Base-by-base conservation (phyloP, 129 eudicot genomes). In the Tagetes patula region DNA sequence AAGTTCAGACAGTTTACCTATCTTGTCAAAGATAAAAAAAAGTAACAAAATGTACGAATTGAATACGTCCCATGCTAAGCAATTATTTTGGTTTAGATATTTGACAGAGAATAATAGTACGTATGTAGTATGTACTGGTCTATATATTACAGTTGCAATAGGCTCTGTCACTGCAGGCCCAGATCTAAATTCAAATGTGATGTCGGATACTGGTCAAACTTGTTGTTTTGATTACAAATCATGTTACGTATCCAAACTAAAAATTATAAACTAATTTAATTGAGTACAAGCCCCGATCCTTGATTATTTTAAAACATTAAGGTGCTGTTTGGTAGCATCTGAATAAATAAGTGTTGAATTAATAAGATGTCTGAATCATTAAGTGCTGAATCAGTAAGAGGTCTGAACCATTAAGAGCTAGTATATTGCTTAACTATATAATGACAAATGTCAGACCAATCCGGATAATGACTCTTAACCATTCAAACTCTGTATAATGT, bases 61-160 rank as follows among this genome's bases (percentile, higher is more conserved):
- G 33, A 14, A 58, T 32, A 58, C 65, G 14, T 58, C n/a, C 14
- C 9, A 58, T 58, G 65, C 5, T 58, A 58, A 58, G 40, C 65
- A 58, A 58, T 58, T 58, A 58, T 58, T 58, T 58, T 32, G 64
- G 38, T 32, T 31, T 58, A 32, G 40, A 58, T 56, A 56, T 58
- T 39, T 58, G 14, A 58, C 41, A 32, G 65, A 33, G 65, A 58
- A 58, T 58, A 58, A 58, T 58, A 58, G 65, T 32, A 20, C 27
- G 27, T 20, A 20, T 20, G 27, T 20, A 20, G 0, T 20, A 20
- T n/a, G 27, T 20, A 58, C 65, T 58, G 8, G 65, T 33, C 65
- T 58, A 58, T 33, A 39, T 58, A 58, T 58, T 33, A 58, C 40
- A 8, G 40, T 33, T 58, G 39, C 65, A 58, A 10, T 58, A 58